These are phyloP conservation scores for Hypoxylon sp. DNA, from an alignment of 2,329 filamentous ascomycete species.

Conservation along the genomic window DNA sequence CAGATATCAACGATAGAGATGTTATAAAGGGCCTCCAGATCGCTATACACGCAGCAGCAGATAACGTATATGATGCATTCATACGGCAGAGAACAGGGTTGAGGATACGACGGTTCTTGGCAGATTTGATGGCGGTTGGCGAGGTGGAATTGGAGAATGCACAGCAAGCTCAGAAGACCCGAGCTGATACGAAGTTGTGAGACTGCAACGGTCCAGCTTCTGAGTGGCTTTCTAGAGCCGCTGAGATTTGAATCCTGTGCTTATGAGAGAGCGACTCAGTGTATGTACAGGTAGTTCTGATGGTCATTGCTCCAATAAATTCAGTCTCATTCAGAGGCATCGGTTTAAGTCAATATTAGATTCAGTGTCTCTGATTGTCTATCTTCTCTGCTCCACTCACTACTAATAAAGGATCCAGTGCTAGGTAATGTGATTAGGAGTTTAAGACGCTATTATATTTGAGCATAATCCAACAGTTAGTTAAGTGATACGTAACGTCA, in stretches of 20 bases:
- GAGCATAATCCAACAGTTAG: neutral
- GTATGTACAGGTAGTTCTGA: conserved; percentile 13
- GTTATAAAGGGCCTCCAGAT: conserved; percentile 70
- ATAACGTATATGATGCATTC: conserved; percentile 67
- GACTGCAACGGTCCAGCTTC: neutral
- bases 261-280: conserved; percentile 10
- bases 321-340: neutral
- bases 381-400: neutral
- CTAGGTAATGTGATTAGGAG: neutral
- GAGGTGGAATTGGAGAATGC: conserved; percentile 56
- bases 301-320: neutral
- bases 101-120: conserved; percentile 68
- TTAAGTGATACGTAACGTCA: neutral
- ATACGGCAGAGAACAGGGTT: conserved; percentile 68
- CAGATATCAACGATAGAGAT: conserved; percentile 64
- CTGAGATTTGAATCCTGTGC: neutral
- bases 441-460: neutral
- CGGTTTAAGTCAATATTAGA: neutral
- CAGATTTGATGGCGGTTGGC: conserved; percentile 68
- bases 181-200: conserved; percentile 24
- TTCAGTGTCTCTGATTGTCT: neutral
- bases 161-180: conserved; percentile 33
- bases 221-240: conserved; percentile 7
- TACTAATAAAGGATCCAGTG: too few species aligned
- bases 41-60: conserved; percentile 69